A percentile compares a stretch with the other conserved stretches of the same genome.
Conservation (phyloP, 2,329 filamentous ascomycete genomes). For the Fusarium decemcellulare region DNA sequence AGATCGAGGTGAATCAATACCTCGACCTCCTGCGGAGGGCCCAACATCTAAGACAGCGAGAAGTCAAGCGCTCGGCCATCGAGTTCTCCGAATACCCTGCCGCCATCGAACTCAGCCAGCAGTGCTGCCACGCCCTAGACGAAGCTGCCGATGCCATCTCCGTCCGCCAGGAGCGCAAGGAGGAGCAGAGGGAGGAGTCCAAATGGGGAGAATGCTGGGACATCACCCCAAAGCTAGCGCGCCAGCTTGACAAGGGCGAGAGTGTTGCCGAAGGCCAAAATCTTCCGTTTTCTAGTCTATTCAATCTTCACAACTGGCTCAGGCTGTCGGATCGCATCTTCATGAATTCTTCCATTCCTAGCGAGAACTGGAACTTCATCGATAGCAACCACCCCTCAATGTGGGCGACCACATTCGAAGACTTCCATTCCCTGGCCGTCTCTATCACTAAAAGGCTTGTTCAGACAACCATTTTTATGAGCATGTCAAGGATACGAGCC, state of each 20-base stretch:
- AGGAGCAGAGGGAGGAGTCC: constrained; percentile 71
- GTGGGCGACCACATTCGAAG: constrained; percentile 80
- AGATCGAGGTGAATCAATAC: constrained; percentile 81
- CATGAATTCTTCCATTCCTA: constrained; percentile 77
- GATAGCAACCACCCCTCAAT: constrained; percentile 77
- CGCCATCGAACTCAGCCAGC: constrained; percentile 78
- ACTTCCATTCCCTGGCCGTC: constrained; percentile 78
- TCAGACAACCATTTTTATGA: constrained; percentile 77
- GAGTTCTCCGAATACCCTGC: constrained; percentile 74
- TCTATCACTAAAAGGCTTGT: constrained; percentile 80
- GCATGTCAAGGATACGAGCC: constrained; percentile 76
- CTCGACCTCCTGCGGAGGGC: constrained; percentile 72
- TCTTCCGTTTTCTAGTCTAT: constrained; percentile 67
- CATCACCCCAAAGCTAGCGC: constrained; percentile 62
- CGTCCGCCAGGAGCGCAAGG: constrained; percentile 73
- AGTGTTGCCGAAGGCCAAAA: constrained; percentile 40
- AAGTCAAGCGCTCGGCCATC: constrained; percentile 51
- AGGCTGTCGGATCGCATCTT: constrained; percentile 76
- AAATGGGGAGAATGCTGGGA: constrained; percentile 78
- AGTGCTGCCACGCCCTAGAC: constrained; percentile 77
- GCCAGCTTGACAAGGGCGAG: constrained; percentile 45
- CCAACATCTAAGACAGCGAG: constrained; percentile 56
- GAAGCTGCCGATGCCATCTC: constrained; percentile 76
- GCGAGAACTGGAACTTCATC: constrained; percentile 77
- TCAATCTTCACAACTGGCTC: constrained; percentile 74